Base-by-base conservation (phyloP, 441 rosid genomes). In the Hypseocharis bilobata region DNA sequence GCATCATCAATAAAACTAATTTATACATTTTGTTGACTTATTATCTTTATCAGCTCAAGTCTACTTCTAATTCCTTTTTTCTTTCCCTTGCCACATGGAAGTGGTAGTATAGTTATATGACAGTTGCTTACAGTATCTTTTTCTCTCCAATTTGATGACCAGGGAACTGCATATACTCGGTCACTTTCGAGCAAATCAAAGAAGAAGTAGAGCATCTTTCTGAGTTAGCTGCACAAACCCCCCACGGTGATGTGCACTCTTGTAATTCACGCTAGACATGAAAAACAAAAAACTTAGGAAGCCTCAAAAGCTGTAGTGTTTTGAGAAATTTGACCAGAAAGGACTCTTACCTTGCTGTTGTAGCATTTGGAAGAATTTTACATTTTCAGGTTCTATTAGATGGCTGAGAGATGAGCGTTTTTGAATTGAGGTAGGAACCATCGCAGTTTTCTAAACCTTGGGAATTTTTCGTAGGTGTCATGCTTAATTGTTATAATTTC, bases 91-190 rank as follows among this genome's bases (percentile, higher is more conserved):
- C 55, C 55, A 49, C 55, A 17, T 32, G 38, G 7, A 32, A 4
- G 38, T 32, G 7, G 2, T 16, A 14, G 16, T 8, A 6, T 61
- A 19, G 6, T 25, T 3, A 2, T 4, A 1, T 14, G 27, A 34
- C 30, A 16, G 54, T 7, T 30, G 28, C 30, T 76, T 17, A 65
- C 45, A n/a, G 64, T 56, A 26, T 60, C 27, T 10, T 17, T 61
- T 36, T 67, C 27, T 62, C 65, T 38, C 19, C 11, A 28, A 66
- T 69, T 44, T 23, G 61, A 59, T 62, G 60, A 56, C 40, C 83
- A 93, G 99, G 99, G 99, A 72, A 93, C 99, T 61, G 77, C 91
- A 29, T 81, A 78, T 77, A 79, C 90, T 14, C 90, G 79, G 79
- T 80, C 91, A 55, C 69, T 52, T 60, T 81, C 95, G 64, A 85